phyloP scores from a whole-genome alignment of 345 rosid species.

The Linum lewisii region DNA sequence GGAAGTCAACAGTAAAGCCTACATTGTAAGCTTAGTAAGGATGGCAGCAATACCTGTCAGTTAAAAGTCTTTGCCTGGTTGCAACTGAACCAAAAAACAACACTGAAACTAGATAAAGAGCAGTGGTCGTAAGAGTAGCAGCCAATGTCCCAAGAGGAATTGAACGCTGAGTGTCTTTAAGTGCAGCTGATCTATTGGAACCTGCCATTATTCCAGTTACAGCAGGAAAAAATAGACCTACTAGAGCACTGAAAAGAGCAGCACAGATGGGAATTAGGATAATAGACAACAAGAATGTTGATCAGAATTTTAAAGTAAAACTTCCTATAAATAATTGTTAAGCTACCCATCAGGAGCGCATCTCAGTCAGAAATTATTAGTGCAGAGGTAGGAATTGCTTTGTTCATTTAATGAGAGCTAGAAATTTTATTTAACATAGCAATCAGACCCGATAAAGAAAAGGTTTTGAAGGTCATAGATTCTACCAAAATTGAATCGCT shows the following conservation, averaged over 20 bases:
- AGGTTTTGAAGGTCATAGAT: too few relatives aligned
- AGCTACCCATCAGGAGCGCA: too few relatives aligned
- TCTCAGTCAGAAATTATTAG: slow-evolving; percentile 4
- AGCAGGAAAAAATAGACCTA: slow-evolving; percentile 98
- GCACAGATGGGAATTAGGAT: background rate
- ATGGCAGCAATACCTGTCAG: slow-evolving; percentile 58
- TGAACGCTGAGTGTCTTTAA: slow-evolving; percentile 93
- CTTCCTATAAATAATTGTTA: too few relatives aligned
- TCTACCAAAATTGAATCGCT: too few relatives aligned
- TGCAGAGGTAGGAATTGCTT: too few relatives aligned
- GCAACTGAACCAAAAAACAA: slow-evolving; percentile 86
- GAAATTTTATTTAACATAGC: too few relatives aligned
- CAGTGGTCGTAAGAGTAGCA: slow-evolving; percentile 84
- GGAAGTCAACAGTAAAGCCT: background rate
- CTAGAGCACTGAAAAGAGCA: slow-evolving; percentile 57
- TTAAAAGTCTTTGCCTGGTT: slow-evolving; percentile 75
- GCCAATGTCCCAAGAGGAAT: slow-evolving; percentile 93
- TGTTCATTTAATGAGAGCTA: too few relatives aligned
- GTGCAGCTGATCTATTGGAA: slow-evolving; percentile 90
- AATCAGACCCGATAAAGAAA: too few relatives aligned
- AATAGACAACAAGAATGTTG: too few relatives aligned
- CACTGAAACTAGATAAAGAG: slow-evolving; percentile 65
- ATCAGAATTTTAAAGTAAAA: too few relatives aligned
- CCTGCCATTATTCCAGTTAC: slow-evolving; percentile 99
- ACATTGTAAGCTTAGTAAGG: background rate